Percentiles rank a stretch among this genome's conserved stretches.
phyloP scores from a whole-genome alignment of 2,329 filamentous ascomycete species.

The Eurotiales sp. region DNA sequence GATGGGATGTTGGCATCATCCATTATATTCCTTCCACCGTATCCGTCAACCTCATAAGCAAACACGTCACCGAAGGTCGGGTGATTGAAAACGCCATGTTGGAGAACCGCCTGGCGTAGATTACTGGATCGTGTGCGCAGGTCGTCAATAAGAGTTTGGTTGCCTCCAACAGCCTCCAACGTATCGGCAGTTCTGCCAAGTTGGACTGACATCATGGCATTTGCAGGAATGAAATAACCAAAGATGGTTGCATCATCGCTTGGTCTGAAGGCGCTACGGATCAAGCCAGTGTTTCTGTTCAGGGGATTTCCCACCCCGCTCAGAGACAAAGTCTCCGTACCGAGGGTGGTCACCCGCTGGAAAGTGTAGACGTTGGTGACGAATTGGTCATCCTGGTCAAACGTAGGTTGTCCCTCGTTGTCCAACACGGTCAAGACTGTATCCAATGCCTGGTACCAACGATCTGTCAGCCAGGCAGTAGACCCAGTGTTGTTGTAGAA shows the following conservation, averaged over 20 bases:
- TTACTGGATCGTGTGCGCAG: conserved; percentile 56
- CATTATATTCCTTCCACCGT: conserved; percentile 60
- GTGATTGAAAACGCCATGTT: conserved; percentile 67
- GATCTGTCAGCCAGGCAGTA: conserved; percentile 68
- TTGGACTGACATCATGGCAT: conserved; percentile 94
- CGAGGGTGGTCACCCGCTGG: conserved; percentile 70
- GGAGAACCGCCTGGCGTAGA: conserved; percentile 74
- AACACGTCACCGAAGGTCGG: conserved; percentile 56
- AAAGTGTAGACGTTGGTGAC: conserved; percentile 80
- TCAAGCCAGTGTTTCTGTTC: conserved; percentile 74
- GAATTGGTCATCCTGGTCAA: conserved; percentile 65
- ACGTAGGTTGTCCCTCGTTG: conserved; percentile 76
- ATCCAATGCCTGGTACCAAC: conserved; percentile 76
- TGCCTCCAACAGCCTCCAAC: conserved; percentile 57
- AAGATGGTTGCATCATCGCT: conserved; percentile 94
- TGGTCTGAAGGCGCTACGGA: conserved; percentile 88
- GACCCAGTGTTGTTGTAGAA: conserved; percentile 78
- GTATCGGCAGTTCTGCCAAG: conserved; percentile 69
- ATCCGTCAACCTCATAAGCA: conserved; percentile 64
- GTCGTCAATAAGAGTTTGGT: conserved; percentile 47
- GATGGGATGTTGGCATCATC: conserved; percentile 65
- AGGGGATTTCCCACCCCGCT: conserved; percentile 86
- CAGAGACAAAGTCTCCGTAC: conserved; percentile 86
- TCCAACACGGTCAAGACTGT: conserved; percentile 70
- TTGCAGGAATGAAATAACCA: conserved; percentile 91